These are phyloP conservation scores for Monosporascus sp. DNA, from an alignment of 2,329 filamentous ascomycete genomes.

Conservation along the genomic window DNA sequence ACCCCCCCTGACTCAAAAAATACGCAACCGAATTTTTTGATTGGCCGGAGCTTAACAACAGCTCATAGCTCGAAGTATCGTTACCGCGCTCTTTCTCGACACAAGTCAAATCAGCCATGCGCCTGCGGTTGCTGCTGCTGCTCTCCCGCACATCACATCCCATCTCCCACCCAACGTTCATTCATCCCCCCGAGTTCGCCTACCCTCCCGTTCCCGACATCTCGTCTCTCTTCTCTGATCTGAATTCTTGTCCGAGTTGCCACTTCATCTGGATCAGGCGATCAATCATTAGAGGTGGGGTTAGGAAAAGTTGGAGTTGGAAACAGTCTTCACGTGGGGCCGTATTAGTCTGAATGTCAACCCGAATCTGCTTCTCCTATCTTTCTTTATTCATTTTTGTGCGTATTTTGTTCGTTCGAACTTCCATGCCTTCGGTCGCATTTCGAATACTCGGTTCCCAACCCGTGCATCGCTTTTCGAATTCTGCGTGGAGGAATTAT, in stretches of 20 bases:
- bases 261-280: not conserved
- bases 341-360: conserved; percentile 2
- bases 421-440: conserved; percentile 15
- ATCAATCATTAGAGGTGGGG: not conserved
- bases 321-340: conserved; percentile 1
- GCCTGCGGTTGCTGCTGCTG: conserved; percentile 6
- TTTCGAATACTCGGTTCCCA: conserved; percentile 12
- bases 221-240: conserved; percentile 21
- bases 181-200: conserved; percentile 10
- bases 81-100: conserved; percentile 9
- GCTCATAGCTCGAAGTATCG: conserved; percentile 7
- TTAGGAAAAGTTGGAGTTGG: no score
- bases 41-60: conserved; percentile 30
- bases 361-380: conserved; percentile 11
- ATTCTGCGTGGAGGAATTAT: conserved; percentile 7
- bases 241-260: conserved; percentile 12
- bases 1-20: no score
- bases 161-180: conserved; percentile 18
- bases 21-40: conserved; percentile 33
- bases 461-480: conserved; percentile 11
- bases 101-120: conserved; percentile 22
- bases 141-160: conserved; percentile 7
- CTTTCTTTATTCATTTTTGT: not conserved
- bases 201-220: conserved; percentile 8
- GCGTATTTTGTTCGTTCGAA: conserved; percentile 1